phyloP scores from a whole-genome alignment of 305 asterid genomes.

The Solanum hybrid region DNA sequence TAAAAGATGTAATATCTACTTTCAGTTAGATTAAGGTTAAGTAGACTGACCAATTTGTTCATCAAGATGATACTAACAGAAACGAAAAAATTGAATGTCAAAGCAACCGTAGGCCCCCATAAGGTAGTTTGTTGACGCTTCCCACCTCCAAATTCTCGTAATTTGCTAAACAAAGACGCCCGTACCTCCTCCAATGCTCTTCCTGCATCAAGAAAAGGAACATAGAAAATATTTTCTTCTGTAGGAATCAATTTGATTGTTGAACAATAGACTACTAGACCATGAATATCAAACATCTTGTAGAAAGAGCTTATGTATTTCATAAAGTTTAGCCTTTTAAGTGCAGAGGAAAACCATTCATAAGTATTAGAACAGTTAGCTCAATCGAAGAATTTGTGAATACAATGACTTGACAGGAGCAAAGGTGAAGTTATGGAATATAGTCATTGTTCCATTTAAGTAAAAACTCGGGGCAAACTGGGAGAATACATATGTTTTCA shows the following conservation, averaged over 20 bases:
- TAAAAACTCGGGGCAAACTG: background rate
- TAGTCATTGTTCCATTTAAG: background rate
- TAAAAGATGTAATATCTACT: background rate
- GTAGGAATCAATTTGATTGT: background rate
- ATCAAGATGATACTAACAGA: slow-evolving; percentile 84
- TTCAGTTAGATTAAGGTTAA: background rate
- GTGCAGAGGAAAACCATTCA: background rate
- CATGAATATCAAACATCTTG: background rate
- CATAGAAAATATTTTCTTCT: background rate
- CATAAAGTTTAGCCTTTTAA: background rate
- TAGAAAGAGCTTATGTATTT: background rate
- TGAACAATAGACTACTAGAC: slow-evolving; percentile 1
- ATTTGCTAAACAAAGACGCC: slow-evolving; percentile 68
- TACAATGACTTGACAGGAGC: background rate
- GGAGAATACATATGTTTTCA: background rate
- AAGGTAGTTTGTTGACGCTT: slow-evolving; percentile 44
- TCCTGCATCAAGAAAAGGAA: slow-evolving; percentile 35
- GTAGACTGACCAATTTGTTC: slow-evolving; percentile 76
- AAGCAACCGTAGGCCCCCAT: slow-evolving; percentile 77
- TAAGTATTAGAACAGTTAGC: background rate
- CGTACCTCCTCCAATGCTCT: slow-evolving; percentile 85
- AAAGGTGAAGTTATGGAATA: background rate
- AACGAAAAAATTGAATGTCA: slow-evolving; percentile 79
- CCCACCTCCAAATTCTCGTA: slow-evolving; percentile 44
- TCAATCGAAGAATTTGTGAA: background rate